Percentiles rank a stretch among this genome's conserved stretches.
These are phyloP conservation scores for Exophiala aquamarina DNA, from an alignment of 2,329 filamentous ascomycete genomes.

Conservation along the genomic window DNA sequence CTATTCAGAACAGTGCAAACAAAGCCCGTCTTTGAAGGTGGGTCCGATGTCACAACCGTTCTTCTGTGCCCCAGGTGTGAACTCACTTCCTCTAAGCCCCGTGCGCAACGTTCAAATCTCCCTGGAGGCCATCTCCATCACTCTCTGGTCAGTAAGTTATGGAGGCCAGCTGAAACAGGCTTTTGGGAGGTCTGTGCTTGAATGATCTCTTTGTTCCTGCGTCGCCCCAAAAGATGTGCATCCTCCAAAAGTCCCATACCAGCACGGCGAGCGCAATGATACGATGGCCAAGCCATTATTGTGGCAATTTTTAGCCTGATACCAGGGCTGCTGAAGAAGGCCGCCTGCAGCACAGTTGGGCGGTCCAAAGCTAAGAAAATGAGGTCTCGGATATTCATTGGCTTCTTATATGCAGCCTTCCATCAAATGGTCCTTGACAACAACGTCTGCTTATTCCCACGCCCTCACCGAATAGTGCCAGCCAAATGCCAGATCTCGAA, in stretches of 20 bases:
- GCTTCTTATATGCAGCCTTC: constrained; percentile 25
- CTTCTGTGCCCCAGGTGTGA: constrained; percentile 1
- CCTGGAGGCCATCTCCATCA: constrained; percentile 2
- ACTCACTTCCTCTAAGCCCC: constrained; percentile 2
- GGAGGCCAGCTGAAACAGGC: constrained; percentile 21
- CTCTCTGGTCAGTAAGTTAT: constrained; percentile 3
- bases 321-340: constrained; percentile 24
- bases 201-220: constrained; percentile 24
- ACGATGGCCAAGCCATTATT: constrained; percentile 20
- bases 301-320: constrained; percentile 27
- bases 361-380: constrained; percentile 25
- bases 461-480: constrained; percentile 24
- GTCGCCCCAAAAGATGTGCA: constrained; percentile 14
- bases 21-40: constrained; percentile 9
- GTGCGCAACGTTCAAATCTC: constrained; percentile 4
- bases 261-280: constrained; percentile 13
- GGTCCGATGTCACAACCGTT: constrained; percentile 7
- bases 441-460: constrained; percentile 25
- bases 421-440: constrained; percentile 23
- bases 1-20: constrained; percentile 3
- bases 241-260: constrained; percentile 20
- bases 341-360: constrained; percentile 27
- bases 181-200: constrained; percentile 17
- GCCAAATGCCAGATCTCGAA: constrained; percentile 22
- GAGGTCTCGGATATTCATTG: constrained; percentile 24